These are phyloP conservation scores for Leptographium radiaticola DNA, from an alignment of 2,329 filamentous ascomycete species.

Conservation along the genomic window DNA sequence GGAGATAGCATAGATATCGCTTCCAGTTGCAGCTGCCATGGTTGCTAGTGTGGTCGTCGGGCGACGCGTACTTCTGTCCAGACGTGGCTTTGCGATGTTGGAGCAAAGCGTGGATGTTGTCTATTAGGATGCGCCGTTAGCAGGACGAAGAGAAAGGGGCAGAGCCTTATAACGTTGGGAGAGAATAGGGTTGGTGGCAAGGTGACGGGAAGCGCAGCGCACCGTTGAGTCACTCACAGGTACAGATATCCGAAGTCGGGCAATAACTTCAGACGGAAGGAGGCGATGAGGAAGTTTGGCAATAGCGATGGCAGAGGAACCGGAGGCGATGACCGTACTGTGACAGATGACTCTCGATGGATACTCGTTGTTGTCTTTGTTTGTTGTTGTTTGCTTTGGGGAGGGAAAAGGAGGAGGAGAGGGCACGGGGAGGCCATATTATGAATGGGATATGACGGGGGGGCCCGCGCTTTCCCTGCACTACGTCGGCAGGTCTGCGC, in stretches of 20 bases:
- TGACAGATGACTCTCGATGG: constrained; percentile 44
- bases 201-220: not conserved
- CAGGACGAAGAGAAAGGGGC: not conserved
- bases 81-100: not conserved
- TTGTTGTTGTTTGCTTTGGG: constrained; percentile 37
- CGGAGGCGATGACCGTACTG: constrained; percentile 46
- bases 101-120: not conserved
- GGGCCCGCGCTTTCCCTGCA: constrained; percentile 4
- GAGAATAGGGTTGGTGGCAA: not conserved
- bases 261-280: constrained; percentile 10
- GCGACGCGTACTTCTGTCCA: not conserved
- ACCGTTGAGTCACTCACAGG: constrained; percentile 19
- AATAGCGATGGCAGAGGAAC: constrained; percentile 26
- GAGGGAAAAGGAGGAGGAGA: constrained; percentile 19
- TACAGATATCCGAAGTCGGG: constrained; percentile 19
- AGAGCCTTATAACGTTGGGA: not conserved
- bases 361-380: constrained; percentile 25
- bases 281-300: constrained; percentile 10
- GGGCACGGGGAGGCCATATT: constrained; percentile 18
- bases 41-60: constrained; percentile 37
- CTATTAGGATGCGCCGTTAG: not conserved
- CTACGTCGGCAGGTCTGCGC: not conserved
- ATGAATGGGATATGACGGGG: constrained; percentile 10
- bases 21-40: constrained; percentile 49
- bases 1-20: constrained; percentile 52